Evolutionary conservation across 305 asterid genomes (phyloP).

Genomic region (Fraxinus sp.): DNA sequence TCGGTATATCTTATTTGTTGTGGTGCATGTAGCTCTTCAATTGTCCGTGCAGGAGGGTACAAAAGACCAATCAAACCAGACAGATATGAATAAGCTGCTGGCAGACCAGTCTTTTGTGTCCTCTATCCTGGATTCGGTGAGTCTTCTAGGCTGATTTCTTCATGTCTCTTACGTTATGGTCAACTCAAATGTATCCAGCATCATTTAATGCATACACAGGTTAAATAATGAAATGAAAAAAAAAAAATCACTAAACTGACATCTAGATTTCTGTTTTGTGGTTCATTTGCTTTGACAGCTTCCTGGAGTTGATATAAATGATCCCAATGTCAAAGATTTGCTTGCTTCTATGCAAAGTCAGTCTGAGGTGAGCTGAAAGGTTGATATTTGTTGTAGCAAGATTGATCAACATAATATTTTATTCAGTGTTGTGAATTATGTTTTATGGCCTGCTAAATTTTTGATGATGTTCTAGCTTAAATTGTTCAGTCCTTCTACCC

Average conservation of each 20-base stretch:
- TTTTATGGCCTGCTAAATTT: background rate
- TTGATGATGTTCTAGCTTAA: background rate
- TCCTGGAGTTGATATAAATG: constrained; percentile 96
- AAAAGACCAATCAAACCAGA: constrained; percentile 51
- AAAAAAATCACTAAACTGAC: background rate
- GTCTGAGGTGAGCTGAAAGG: constrained; percentile 61
- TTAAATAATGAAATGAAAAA: constrained; percentile 1
- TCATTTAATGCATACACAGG: background rate
- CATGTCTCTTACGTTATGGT: constrained; percentile 3
- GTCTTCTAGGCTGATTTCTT: constrained; percentile 25
- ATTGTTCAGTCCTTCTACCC: background rate
- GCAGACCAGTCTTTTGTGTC: constrained; percentile 62
- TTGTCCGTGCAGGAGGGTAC: constrained; percentile 77
- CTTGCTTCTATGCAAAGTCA: constrained; percentile 85
- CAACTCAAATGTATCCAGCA: background rate
- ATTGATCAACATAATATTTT: background rate
- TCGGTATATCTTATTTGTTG: background rate
- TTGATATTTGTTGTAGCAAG: constrained; percentile 16
- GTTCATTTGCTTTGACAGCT: constrained; percentile 51
- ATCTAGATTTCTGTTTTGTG: background rate
- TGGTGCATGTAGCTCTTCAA: constrained; percentile 67
- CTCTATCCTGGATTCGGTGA: constrained; percentile 72
- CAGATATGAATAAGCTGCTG: constrained; percentile 59
- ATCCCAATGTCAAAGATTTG: constrained; percentile 74
- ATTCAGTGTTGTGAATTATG: background rate